Evolutionary conservation across 257 asterid genomes (phyloP), one percentile per base, ranked within the genome.

Genomic region (Paraleonurus japonicus): DNA sequence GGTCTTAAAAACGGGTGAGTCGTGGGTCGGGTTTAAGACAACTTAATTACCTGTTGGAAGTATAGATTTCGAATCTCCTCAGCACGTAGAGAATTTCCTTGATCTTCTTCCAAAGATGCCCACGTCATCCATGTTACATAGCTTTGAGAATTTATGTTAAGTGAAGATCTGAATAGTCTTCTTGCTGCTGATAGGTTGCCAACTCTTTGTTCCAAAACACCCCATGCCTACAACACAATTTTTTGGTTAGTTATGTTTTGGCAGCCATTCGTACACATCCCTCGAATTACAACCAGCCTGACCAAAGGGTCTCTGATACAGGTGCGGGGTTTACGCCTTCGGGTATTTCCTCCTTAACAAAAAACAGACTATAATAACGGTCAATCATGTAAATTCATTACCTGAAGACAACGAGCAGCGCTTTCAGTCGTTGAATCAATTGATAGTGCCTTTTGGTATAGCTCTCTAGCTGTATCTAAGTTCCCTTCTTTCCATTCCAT

Each of bases 401-500:
- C 98, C 96, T 93, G 98, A 72, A 94, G 96, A 76, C 99, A 94
- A 11, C 96, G 96, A 0, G 96, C 95, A 39, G 99, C 96, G 28
- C 96, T 88, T 74, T 91, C 98, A 4, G 69, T 91, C 0, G 86
- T 81, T 16, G 92, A 71, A 78, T 85, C 72, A 51, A 94, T 91
- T 15, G 98, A 89, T 4, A 94, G 64, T 28, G 96, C 99, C 58
- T 71, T 88, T 53, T 81, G 96, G 86, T 94, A 94, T 37, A 89
- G 79, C 75, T 94, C 90, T 73, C 99, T 76, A 53, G 98, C 99
- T 6, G 85, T 88, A 8, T 82, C 62, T 75, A 91, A 64, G 81
- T 89, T 89, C n/a, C 99, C 99, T 82, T 94, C 99, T 80, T 94
- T 94, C 99, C 99, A 91, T 59, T 94, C 99, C 98, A 89, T 88